A percentile compares a stretch with the other conserved stretches of the same genome.
Conservation (phyloP, 768 basidiomycete genomes). For the Xerocomus spinulosus region DNA sequence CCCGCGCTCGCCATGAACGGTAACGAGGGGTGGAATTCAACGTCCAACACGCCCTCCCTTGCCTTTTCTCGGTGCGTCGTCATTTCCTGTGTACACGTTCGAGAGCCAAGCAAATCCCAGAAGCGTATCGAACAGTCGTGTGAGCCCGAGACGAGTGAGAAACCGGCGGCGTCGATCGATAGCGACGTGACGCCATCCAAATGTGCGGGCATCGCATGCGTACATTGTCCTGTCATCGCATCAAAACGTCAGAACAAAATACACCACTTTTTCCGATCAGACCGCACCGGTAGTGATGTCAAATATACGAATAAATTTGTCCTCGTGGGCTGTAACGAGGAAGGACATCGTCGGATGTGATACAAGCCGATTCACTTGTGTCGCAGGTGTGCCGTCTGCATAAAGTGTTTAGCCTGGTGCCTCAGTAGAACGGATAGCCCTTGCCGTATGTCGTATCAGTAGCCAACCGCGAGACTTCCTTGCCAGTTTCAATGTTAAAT, state of each 20-base stretch:
- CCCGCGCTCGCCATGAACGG: conserved; percentile 91
- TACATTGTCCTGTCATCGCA: conserved; percentile 63
- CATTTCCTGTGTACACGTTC: conserved; percentile 84
- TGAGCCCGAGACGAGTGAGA: conserved; percentile 82
- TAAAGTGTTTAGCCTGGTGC: conserved; percentile 1
- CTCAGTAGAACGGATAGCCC: conserved; percentile 15
- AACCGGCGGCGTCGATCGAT: conserved; percentile 82
- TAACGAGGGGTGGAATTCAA: conserved; percentile 78
- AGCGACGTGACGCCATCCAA: conserved; percentile 89
- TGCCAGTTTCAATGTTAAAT: conserved; percentile 86
- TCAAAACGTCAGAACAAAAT: not conserved
- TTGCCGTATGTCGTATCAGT: conserved; percentile 58
- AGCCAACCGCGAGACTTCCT: conserved; percentile 59
- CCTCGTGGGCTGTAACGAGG: conserved; percentile 88
- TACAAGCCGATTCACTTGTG: conserved; percentile 80
- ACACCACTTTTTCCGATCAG: not conserved
- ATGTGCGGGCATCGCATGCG: conserved; percentile 87
- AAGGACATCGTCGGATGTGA: conserved; percentile 90
- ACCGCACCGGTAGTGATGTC: conserved; percentile 74
- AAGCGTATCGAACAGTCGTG: conserved; percentile 93
- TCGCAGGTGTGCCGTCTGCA: conserved; percentile 66
- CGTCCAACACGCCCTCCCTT: conserved; percentile 84
- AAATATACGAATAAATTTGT: conserved; percentile 88
- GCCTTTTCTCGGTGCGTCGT: conserved; percentile 87
- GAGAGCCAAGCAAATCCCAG: conserved; percentile 85